These are phyloP conservation scores for Penstemon barbatus DNA, from an alignment of 257 asterid species.

Conservation along the genomic window DNA sequence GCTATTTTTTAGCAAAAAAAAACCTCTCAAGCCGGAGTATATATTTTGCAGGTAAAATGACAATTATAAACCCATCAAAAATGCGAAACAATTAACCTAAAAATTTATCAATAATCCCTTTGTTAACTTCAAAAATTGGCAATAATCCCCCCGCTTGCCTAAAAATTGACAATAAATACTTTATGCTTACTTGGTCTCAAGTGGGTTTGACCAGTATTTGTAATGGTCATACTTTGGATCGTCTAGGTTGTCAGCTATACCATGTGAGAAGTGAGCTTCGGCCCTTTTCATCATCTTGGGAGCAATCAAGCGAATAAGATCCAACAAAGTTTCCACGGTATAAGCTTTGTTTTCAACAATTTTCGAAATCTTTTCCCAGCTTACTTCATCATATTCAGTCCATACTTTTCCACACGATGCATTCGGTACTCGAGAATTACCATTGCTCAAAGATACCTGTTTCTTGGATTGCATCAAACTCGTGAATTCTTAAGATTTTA, in stretches of 20 bases:
- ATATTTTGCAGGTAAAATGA: too few species aligned
- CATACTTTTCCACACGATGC: conserved; percentile 61
- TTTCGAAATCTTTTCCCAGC: conserved; percentile 50
- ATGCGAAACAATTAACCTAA: too few species aligned
- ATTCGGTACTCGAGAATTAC: conserved; percentile 21
- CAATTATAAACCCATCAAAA: too few species aligned
- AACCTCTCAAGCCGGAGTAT: too few species aligned
- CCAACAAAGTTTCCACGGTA: conserved; percentile 56
- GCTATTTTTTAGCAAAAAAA: too few species aligned
- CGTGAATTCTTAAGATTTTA: too few species aligned
- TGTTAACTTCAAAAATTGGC: too few species aligned
- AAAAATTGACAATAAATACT: too few species aligned
- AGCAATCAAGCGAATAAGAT: conserved; percentile 72
- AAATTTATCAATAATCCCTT: too few species aligned
- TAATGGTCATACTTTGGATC: conserved; percentile 75
- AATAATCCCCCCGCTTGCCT: too few species aligned
- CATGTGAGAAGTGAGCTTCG: conserved; percentile 87
- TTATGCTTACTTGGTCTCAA: conserved; percentile 69
- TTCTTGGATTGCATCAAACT: background rate
- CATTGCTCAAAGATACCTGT: conserved; percentile 36
- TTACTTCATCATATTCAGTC: conserved; percentile 77
- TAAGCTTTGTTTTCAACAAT: conserved; percentile 54
- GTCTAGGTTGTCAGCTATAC: conserved; percentile 71
- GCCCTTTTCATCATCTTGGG: conserved; percentile 87
- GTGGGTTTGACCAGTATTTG: conserved; percentile 97